Evolutionary conservation across 108 stramenopile species (phyloP), one percentile per base, ranked within the genome.

Genomic region (Cyclotella cryptica): DNA sequence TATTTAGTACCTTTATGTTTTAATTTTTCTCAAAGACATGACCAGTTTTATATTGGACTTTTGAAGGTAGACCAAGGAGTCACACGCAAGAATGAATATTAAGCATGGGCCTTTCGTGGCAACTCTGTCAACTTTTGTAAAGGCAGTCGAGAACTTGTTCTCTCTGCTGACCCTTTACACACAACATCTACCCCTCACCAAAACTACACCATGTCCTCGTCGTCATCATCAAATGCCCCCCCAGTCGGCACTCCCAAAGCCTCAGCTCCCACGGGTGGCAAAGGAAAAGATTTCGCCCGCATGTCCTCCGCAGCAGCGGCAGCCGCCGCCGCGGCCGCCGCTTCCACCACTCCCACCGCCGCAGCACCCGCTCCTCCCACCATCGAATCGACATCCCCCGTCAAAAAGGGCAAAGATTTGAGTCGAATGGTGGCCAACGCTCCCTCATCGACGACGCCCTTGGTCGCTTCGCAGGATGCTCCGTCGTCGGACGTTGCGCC

Each of bases 281-380:
- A 77, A 51, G 80, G 80, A 27, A 81, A 81, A 63, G 80, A 80
- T 74, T 30, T 74, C 18, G 53, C 71, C 43, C 69, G 68, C 68
- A 80, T 80, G 80, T 57, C 77, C n/a, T n/a, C n/a, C n/a, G n/a
- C n/a, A n/a, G n/a, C n/a, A 10, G 69, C 63, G 42, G 42, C 26
- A 30, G 60, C 70, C n/a, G 27, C 69, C 41, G 54, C 61, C 42
- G 30, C 45, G 6, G 57, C 61, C 53, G 27, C 66, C 19, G 46
- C 63, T 42, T 46, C 71, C 0, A 5, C 45, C 6, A 41, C 71
- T 5, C 35, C 41, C 10, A 13, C 60, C 28, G 39, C 22, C 22
- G 59, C 30, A 27, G 26, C 51, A 15, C 40, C 71, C n/a, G 4
- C 46, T 4, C 10, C 68, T 9, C 29, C 68, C 13, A 30, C 18